These are phyloP conservation scores for Schizosaccharomyces octosporus DNA, from an alignment of 805 yeast genomes.

Conservation along the genomic window DNA sequence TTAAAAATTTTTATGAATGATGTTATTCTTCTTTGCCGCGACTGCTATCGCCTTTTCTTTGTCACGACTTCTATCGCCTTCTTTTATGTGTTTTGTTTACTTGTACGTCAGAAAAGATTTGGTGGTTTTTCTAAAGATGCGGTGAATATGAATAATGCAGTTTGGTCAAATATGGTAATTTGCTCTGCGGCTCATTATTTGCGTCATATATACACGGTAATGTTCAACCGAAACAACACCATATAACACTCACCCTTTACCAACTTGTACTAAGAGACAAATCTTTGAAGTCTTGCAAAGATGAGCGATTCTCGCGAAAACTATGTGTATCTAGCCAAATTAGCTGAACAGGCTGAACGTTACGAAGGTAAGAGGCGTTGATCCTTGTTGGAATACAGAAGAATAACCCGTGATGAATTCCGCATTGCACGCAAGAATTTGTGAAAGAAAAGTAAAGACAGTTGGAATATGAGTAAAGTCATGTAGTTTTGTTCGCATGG, in stretches of 20 bases:
- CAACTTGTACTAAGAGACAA: not conserved
- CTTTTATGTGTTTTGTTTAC: no score
- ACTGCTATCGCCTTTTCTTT: no score
- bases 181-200: not conserved
- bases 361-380: conserved; percentile 62
- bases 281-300: not conserved
- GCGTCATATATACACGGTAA: not conserved
- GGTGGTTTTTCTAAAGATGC: no score
- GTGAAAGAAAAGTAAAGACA: no score
- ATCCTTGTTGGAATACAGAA: not conserved
- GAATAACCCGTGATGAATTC: not conserved
- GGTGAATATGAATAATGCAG: no score
- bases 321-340: conserved; percentile 85
- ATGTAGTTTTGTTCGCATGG: no score
- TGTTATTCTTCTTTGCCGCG: no score
- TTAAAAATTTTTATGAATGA: no score
- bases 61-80: no score
- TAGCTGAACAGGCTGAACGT: conserved; percentile 98
- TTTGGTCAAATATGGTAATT: no score
- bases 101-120: no score
- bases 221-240: not conserved
- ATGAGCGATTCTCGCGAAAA: conserved; percentile 27
- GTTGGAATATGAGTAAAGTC: no score
- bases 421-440: not conserved
- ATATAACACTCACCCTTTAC: not conserved